Evolutionary conservation across 2,329 filamentous ascomycete genomes (phyloP), one percentile per base, ranked within the genome.

Genomic region (Colletotrichum sp.): DNA sequence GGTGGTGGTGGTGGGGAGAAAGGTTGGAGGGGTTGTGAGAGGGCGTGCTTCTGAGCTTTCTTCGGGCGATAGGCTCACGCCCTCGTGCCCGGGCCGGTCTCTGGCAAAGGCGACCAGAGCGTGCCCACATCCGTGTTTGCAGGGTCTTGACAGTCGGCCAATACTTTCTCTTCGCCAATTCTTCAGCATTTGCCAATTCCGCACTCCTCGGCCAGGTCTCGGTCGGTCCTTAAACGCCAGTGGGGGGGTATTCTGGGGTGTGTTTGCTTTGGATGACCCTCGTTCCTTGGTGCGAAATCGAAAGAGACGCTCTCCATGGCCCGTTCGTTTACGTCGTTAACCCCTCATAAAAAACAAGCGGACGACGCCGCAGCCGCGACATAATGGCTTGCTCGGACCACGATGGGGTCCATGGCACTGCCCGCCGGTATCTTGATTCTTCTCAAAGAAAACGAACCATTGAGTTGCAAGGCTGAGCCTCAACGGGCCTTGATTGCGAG

Each of bases 321-420:
- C 67, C 34, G 60, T 71, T 68, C 28, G 55, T 59, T 75, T 64
- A 59, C 70, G 68, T 75, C 73, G 52, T 65, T 73, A 65, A 75
- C 73, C 73, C 70, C 73, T 75, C 70, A 22, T 24, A 30, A 67
- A n/a, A 67, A 72, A 65, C n/a, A 60, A 55, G 34, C 74, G 57
- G 57, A 26, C 70, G 55, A 74, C 74, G 74, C 74, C 70, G 74
- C 70, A 76, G 65, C 74, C 74, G 74, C 74, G 52, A 39, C 32
- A 22, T 68, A 74, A 73, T 73, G 44, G 70, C 59, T 74, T 65
- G 74, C 70, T 74, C 48, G 71, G 74, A 74, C 65, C 70, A 65
- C 28, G 48, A 64, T 65, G 44, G 70, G 65, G 44, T 48, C 59
- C 57, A 73, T 48, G 32, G 63, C 22, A 68, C 34, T 28, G 64